Base-by-base conservation (phyloP, 768 basidiomycete genomes). In the Auricularia cornea region DNA sequence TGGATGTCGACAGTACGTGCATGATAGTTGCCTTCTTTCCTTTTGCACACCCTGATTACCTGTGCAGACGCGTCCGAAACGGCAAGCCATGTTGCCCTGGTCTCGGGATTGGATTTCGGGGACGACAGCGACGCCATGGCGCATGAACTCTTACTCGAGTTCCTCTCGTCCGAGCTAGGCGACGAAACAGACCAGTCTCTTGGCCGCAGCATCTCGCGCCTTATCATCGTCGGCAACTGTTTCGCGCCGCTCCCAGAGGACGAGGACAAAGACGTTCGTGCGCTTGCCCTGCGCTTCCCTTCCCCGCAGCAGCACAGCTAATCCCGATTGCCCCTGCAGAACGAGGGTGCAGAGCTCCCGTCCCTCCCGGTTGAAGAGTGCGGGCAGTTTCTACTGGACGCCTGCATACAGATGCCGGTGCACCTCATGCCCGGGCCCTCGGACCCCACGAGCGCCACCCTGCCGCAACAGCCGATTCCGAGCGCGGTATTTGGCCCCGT, bases 381-480 rank as follows among this genome's bases (percentile, higher is more conserved):
- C 14, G 16, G 20, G 3, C 6, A 8, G 12, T 16, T 57, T 66
- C 79, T 98, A 48, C 75, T 82, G 38, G 93, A 97, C 68, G 80
- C 98, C 59, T 83, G 86, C 5, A 82, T 84, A 14, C 81, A 85
- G 20, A 79, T 99, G 67, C 91, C 95, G 1, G 81, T 98, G 35
- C 93, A 95, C 70, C 78, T 99, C 31, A 79, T 98, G 48, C 92
- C 95, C 2, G 97, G 97, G 8, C 84, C 86, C 60, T 80, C 82
- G 38, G 97, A 99, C 74, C 97, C 96, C 2, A 84, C 93, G 16
- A 93, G 92, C 0, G 82, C 83, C 0, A 93, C 95, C 41, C 77
- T 99, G 67, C 97, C 97, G 3, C 97, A 99, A 72, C 97, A 97
- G 70, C 82, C 92, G 0, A 82, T 98, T 67, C 97, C 97, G 59